Conservation (phyloP, 495 filamentous ascomycete species). For the Aspergillus homomorphus region DNA sequence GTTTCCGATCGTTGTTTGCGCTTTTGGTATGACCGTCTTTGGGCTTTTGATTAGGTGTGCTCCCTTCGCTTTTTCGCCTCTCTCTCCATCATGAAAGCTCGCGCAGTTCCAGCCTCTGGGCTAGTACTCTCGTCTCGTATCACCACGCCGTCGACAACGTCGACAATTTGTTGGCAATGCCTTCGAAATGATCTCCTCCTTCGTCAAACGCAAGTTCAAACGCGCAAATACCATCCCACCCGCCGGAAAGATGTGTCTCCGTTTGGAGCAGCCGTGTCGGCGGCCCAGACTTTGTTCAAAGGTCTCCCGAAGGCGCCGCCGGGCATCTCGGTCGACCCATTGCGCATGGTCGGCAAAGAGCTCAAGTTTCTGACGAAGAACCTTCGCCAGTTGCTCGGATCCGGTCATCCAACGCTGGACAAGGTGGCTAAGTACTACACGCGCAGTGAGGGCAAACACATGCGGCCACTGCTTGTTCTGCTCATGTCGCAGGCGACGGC, state of each 20-base stretch:
- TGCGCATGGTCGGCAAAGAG: slow-evolving; percentile 85
- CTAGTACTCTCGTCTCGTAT: slow-evolving; percentile 38
- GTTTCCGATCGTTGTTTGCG: neutral
- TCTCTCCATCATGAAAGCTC: slow-evolving; percentile 42
- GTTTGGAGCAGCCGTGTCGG: slow-evolving; percentile 68
- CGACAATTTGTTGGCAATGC: slow-evolving; percentile 44
- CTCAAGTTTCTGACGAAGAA: slow-evolving; percentile 91
- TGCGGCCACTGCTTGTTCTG: slow-evolving; percentile 88
- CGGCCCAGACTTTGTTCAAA: slow-evolving; percentile 76
- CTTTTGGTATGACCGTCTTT: neutral
- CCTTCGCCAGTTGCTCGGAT: slow-evolving; percentile 82
- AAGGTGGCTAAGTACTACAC: slow-evolving; percentile 98
- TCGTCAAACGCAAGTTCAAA: slow-evolving; percentile 28
- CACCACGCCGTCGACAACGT: slow-evolving; percentile 21
- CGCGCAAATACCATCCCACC: slow-evolving; percentile 43
- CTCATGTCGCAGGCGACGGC: slow-evolving; percentile 94
- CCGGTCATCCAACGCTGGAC: slow-evolving; percentile 89
- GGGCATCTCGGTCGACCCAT: slow-evolving; percentile 67
- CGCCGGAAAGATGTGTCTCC: slow-evolving; percentile 48
- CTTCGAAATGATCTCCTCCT: slow-evolving; percentile 40
- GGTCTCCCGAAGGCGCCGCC: slow-evolving; percentile 56
- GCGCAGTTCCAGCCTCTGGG: slow-evolving; percentile 37
- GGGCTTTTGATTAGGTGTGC: slow-evolving; percentile 1
- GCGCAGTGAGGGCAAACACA: slow-evolving; percentile 93
- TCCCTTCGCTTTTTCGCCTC: slow-evolving; percentile 1